phyloP scores from a whole-genome alignment of 805 yeast species.

The Yarrowia porcina region DNA sequence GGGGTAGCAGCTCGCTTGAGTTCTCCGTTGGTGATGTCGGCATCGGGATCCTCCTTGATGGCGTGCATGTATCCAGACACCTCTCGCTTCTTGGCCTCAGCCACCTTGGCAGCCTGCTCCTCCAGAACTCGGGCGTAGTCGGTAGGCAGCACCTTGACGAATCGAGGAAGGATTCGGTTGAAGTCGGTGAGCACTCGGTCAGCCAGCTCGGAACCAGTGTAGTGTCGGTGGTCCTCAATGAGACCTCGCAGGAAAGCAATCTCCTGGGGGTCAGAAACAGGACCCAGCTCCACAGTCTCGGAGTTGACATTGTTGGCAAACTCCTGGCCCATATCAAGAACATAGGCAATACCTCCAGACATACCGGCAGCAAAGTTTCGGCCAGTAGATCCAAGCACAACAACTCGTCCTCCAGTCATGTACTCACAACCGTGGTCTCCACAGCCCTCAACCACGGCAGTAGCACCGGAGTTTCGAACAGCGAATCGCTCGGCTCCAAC shows the following conservation, averaged over 20 bases:
- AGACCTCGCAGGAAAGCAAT: conserved; percentile 90
- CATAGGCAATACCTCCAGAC: conserved; percentile 99
- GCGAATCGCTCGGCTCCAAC: conserved; percentile 98
- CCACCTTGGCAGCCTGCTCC: conserved; percentile 62
- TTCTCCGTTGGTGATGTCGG: conserved; percentile 89
- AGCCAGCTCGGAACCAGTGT: conserved; percentile 90
- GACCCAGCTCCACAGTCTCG: conserved; percentile 76
- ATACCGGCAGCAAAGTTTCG: conserved; percentile 96
- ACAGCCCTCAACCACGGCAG: conserved; percentile 92
- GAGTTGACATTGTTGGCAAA: conserved; percentile 75
- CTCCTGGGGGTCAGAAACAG: conserved; percentile 80
- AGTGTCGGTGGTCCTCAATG: conserved; percentile 92
- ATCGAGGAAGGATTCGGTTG: conserved; percentile 81
- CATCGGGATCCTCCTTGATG: conserved; percentile 75
- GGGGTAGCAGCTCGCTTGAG: conserved; percentile 47
- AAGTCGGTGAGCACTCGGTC: conserved; percentile 77
- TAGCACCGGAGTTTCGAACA: conserved; percentile 97
- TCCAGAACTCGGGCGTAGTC: conserved; percentile 90
- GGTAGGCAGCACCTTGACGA: conserved; percentile 87
- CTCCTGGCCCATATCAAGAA: conserved; percentile 91
- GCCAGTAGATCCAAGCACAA: conserved; percentile 86
- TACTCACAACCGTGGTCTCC: conserved; percentile 99
- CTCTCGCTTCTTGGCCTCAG: conserved; percentile 63
- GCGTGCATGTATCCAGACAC: conserved; percentile 59
- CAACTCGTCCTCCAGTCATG: conserved; percentile 99